These are phyloP conservation scores for Esteya vermicola DNA, from an alignment of 2,329 filamentous ascomycete genomes.

Conservation along the genomic window DNA sequence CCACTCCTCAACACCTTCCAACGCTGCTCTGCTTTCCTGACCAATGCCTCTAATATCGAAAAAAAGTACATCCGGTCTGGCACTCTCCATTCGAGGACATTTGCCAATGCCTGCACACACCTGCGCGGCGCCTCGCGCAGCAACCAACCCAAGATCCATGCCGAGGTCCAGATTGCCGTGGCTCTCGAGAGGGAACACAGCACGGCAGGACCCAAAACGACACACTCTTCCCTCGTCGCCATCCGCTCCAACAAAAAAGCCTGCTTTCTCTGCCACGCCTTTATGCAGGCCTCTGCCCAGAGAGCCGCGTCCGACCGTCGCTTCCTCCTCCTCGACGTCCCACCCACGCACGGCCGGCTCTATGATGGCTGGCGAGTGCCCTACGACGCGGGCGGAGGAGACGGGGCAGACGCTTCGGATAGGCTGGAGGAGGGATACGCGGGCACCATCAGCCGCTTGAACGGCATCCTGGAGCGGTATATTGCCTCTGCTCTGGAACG, in stretches of 20 bases:
- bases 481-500: not conserved
- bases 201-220: constrained; percentile 5
- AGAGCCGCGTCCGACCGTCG: too few relatives aligned
- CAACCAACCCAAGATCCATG: constrained; percentile 24
- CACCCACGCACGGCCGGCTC: constrained; percentile 26
- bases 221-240: constrained; percentile 20
- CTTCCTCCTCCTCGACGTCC: constrained; percentile 25
- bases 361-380: constrained; percentile 32
- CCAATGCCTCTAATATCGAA: too few relatives aligned
- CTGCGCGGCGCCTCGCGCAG: not conserved
- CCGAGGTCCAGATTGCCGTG: constrained; percentile 33
- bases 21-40: too few relatives aligned
- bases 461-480: not conserved
- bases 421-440: too few relatives aligned
- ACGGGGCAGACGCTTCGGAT: too few relatives aligned
- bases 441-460: too few relatives aligned
- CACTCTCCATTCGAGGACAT: too few relatives aligned
- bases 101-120: not conserved
- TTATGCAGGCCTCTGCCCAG: too few relatives aligned
- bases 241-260: constrained; percentile 34
- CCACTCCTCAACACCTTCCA: too few relatives aligned
- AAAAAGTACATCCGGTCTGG: not conserved
- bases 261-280: constrained; percentile 34
- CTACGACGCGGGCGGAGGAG: not conserved
- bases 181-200: constrained; percentile 19